Conservation (phyloP, 768 basidiomycete species). For the Trametes villosa region DNA sequence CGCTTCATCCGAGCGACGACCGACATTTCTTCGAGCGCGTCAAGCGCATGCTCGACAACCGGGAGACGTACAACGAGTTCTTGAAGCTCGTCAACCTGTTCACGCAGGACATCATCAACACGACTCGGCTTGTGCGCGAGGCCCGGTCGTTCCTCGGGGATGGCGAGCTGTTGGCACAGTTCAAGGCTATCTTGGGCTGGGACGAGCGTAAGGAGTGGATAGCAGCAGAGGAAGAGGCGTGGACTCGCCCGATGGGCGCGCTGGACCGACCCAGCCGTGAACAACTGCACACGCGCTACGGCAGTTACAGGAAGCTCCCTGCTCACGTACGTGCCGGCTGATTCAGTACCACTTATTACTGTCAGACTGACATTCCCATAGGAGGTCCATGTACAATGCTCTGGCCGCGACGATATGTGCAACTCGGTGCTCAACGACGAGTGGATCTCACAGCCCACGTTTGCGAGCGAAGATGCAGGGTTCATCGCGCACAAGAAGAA, state of each 20-base stretch:
- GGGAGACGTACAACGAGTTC: conserved; percentile 91
- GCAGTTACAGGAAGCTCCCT: conserved; percentile 90
- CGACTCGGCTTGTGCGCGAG: conserved; percentile 80
- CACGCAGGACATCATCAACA: conserved; percentile 92
- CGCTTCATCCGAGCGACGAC: conserved; percentile 49
- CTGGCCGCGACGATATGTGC: conserved; percentile 97
- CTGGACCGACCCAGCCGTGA: conserved; percentile 54
- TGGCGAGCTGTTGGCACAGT: conserved; percentile 77
- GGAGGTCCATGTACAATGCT: conserved; percentile 89
- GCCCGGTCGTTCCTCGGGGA: conserved; percentile 74
- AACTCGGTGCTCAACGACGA: conserved; percentile 95
- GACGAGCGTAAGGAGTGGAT: conserved; percentile 63
- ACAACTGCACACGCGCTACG: conserved; percentile 74
- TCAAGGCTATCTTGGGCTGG: conserved; percentile 88
- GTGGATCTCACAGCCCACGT: conserved; percentile 97
- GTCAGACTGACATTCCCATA: conserved; percentile 35
- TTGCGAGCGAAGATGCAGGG: conserved; percentile 92
- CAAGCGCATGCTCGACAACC: conserved; percentile 67
- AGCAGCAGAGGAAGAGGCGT: conserved; percentile 33
- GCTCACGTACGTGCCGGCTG: conserved; percentile 59
- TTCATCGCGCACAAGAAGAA: conserved; percentile 94
- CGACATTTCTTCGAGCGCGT: conserved; percentile 93
- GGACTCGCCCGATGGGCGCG: conserved; percentile 35
- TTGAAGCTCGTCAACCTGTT: conserved; percentile 94
- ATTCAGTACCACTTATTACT: conserved; percentile 2